Conservation (phyloP, 1,284 basidiomycete species). For the Cystodermella granulosa region DNA sequence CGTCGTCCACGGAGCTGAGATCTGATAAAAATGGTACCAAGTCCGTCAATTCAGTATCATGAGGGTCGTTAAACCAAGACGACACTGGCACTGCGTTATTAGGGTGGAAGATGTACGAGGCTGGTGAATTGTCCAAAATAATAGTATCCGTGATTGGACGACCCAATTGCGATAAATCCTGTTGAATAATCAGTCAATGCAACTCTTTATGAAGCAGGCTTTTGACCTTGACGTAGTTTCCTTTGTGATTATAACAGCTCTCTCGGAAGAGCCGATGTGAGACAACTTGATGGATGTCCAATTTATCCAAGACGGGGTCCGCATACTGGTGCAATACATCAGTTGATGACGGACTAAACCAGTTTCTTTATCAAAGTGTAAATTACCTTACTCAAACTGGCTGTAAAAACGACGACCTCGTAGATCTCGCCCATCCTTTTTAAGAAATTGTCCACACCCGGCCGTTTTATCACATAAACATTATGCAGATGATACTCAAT, state of each 20-base stretch:
- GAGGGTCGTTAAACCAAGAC: conserved; percentile 98
- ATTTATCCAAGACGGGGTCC: conserved; percentile 95
- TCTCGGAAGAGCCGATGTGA: conserved; percentile 96
- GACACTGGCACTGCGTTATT: conserved; percentile 99
- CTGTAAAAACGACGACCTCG: conserved; percentile 97
- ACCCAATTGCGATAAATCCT: conserved; percentile 96
- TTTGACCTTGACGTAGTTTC: conserved; percentile 94
- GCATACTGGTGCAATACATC: conserved; percentile 66
- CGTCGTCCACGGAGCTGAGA: conserved; percentile 79
- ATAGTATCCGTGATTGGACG: conserved; percentile 90
- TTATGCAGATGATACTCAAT: conserved; percentile 98
- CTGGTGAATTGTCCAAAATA: conserved; percentile 98
- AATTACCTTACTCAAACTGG: conserved; percentile 86
- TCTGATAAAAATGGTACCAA: conserved; percentile 91
- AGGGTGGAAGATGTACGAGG: conserved; percentile 98
- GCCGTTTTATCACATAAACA: conserved; percentile 98
- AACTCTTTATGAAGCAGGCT: neutral
- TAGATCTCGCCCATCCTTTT: conserved; percentile 97
- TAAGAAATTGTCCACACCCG: conserved; percentile 95
- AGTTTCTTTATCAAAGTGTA: neutral
- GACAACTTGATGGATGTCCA: conserved; percentile 89
- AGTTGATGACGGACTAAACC: neutral
- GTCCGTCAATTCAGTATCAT: conserved; percentile 95
- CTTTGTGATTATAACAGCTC: conserved; percentile 98
- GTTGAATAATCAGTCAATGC: conserved; percentile 5